Evolutionary conservation across 2,329 filamentous ascomycete species (phyloP), one percentile per base, ranked within the genome.

Genomic region (Rhytidhysteron rufulum): DNA sequence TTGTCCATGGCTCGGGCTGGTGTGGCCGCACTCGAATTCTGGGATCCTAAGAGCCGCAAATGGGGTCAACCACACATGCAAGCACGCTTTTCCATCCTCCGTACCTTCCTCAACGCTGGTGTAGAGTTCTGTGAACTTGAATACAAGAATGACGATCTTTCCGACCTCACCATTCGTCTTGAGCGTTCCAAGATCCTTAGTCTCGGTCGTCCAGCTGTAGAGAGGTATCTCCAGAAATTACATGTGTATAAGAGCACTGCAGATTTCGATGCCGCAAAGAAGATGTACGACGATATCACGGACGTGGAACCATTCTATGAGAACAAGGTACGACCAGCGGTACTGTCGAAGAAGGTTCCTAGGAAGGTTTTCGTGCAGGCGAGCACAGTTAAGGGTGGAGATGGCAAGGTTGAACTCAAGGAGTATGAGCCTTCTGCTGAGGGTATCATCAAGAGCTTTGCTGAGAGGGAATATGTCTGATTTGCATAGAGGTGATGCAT

Each of bases 31-130:
- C 77, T 97, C 17, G 91, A 97, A 63, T 88, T 93, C 75, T 97
- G 89, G 89, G 89, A 96, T 57, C 89, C 89, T 5, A 90, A 90
- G 70, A 83, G 78, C 54, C 76, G 82, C 50, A 95, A 95, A 70
- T 95, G 90, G 90, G 90, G 90, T 7, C 90, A 95, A 66, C 79
- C 86, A 49, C 89, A 95, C 62, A 94, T 88, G 68, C 88, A 95
- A 67, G 90, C 89, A 17, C 85, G 90, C 9, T 96, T 89, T 69
- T 87, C 85, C 37, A 95, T 96, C 55, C 72, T 96, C 30, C 81
- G 79, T 40, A 90, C 82, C 54, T 90, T 96, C 77, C 77, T 96
- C 15, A 79, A 86, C 51, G 90, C 89, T 1, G 88, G 85, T n/a
- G 79, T 86, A 41, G 83, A 86, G 57, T 96, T 96, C 66, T 91